Evolutionary conservation across 2,329 filamentous ascomycete species (phyloP), one percentile per base, ranked within the genome.

Genomic region (Aspergillus tanneri): DNA sequence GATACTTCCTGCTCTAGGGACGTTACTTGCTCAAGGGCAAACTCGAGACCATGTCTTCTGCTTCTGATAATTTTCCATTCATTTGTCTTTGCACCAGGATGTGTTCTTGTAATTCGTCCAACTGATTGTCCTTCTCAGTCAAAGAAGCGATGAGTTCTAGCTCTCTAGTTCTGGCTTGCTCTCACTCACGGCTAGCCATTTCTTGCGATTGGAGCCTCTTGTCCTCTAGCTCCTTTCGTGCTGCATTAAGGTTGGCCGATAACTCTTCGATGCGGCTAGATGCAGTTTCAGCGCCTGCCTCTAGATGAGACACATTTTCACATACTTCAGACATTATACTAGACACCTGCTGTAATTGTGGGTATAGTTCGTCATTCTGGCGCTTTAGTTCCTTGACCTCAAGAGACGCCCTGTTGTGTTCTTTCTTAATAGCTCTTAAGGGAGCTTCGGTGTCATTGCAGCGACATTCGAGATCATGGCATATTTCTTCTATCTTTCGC

Each of bases 391-490:
- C 63, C 24, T 70, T 60, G 8, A 71, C 62, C 32, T 75, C 64
- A 0, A 64, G 49, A 16, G 63, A 63, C 2, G 75, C 48, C 8
- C 57, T 54, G 7, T 64, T 50, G 3, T 72, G 61, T 47, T 72
- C 59, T 46, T 62, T 56, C 37, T 62, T 60, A 5, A 57, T 77
- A 12, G 66, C 64, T 4, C 72, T 71, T 10, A 84, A 66, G 5
- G 81, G 81, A 40, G 71, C 71, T 62, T 84, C 81, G 2, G 78
- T 70, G 24, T 72, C 73, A 25, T 77, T 71, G 57, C 81, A 84
- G 6, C 81, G 74, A 8, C 65, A 66, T 55, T 84, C 81, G 1
- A 84, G 67, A 47, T 82, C 79, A 19, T 73, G 71, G 56, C 80
- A 83, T 10, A 79, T 74, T 25, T 77, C 72, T 12, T 74, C 70